phyloP scores from a whole-genome alignment of 2,329 filamentous ascomycete species.

The Ophiocordyceps camponoti-leonardi region DNA sequence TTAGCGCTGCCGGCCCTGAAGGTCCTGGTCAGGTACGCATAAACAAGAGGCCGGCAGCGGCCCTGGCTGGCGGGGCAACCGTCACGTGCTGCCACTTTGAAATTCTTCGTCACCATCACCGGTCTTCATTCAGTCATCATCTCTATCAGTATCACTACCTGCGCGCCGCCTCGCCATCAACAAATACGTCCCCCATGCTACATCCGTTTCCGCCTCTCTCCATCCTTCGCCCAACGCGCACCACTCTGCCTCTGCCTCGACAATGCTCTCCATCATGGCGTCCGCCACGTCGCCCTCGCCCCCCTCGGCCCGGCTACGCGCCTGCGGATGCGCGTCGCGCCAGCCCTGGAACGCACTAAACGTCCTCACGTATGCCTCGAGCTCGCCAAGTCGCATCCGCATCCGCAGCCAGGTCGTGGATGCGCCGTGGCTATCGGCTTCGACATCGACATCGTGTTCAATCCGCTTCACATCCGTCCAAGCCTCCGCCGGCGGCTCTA shows the following conservation, averaged over 20 bases:
- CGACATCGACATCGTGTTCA: constrained; percentile 38
- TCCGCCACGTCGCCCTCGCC: constrained; percentile 46
- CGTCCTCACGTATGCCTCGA: constrained; percentile 44
- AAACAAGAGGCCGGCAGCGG: too few species aligned
- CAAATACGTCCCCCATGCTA: constrained; percentile 44
- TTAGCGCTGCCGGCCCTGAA: too few species aligned
- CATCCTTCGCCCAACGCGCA: constrained; percentile 28
- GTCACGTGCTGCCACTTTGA: too few species aligned
- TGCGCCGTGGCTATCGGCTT: constrained; percentile 14
- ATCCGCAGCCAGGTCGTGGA: constrained; percentile 31
- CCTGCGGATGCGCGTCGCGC: constrained; percentile 35
- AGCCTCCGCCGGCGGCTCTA: constrained; percentile 30
- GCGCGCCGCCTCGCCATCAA: constrained; percentile 28
- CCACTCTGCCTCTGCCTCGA: constrained; percentile 35
- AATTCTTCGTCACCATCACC: too few species aligned
- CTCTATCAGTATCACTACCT: background rate
- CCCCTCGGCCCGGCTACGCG: constrained; percentile 30
- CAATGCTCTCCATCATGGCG: constrained; percentile 40
- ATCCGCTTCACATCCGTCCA: constrained; percentile 36
- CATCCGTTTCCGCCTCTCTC: constrained; percentile 34
- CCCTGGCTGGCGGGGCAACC: background rate
- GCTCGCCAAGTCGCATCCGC: constrained; percentile 35
- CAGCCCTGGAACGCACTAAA: constrained; percentile 43
- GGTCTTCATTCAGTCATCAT: too few species aligned
- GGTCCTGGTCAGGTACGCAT: too few species aligned